Conservation (phyloP, 352 stramenopile genomes). For the Phytophthora kernoviae region DNA sequence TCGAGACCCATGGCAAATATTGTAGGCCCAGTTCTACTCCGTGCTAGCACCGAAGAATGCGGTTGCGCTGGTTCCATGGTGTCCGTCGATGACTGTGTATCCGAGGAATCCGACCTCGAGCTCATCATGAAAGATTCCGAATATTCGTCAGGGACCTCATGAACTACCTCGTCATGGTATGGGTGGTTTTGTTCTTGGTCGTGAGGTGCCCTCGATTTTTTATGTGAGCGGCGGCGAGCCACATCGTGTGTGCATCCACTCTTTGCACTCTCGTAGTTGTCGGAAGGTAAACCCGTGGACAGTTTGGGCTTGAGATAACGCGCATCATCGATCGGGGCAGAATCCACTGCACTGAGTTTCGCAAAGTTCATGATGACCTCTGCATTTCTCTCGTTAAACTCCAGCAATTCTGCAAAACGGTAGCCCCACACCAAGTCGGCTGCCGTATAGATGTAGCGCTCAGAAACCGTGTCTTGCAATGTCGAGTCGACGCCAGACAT, state of each 20-base stretch:
- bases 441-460: constrained; percentile 79
- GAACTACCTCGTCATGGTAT: constrained; percentile 27
- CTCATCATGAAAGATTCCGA: constrained; percentile 29
- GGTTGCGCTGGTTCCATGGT: constrained; percentile 12
- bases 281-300: constrained; percentile 5
- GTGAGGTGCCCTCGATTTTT: constrained; percentile 19
- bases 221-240: constrained; percentile 21
- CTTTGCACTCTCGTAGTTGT: constrained; percentile 11
- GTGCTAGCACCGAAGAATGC: constrained; percentile 22
- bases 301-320: constrained; percentile 44
- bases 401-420: constrained; percentile 71
- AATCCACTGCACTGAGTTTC: constrained; percentile 69
- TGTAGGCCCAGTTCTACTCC: constrained; percentile 27
- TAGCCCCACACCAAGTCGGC: constrained; percentile 71
- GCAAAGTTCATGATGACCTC: constrained; percentile 84
- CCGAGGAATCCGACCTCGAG: constrained; percentile 30
- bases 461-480: constrained; percentile 81
- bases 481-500: constrained; percentile 85
- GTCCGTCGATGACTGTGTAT: constrained; percentile 23
- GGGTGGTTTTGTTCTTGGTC: constrained; percentile 24
- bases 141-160: constrained; percentile 36
- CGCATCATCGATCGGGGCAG: constrained; percentile 52
- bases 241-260: constrained; percentile 19
- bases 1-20: constrained; percentile 71
- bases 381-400: constrained; percentile 69